phyloP scores from a whole-genome alignment of 2,329 filamentous ascomycete genomes.

The Paracoccidioides brasiliensis region DNA sequence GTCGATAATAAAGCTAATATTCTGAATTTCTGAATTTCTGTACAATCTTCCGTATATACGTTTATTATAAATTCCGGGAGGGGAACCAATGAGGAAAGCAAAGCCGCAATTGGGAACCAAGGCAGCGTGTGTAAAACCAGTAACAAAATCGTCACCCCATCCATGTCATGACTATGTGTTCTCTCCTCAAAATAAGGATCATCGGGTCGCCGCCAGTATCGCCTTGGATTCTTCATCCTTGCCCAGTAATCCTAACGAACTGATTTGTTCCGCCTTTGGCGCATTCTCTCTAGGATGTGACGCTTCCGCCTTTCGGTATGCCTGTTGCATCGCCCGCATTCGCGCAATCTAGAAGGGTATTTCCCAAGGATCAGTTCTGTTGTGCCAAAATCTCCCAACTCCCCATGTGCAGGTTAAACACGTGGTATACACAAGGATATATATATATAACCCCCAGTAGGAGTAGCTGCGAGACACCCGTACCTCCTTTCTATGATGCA shows the following conservation, averaged over 20 bases:
- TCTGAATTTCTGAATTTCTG: no score
- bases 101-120: no score
- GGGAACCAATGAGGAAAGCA: no score
- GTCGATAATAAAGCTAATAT: no score
- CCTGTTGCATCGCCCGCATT: conserved; percentile 64
- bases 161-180: neutral
- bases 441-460: neutral
- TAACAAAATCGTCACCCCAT: neutral
- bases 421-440: neutral
- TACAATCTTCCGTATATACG: no score
- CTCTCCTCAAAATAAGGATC: conserved; percentile 7
- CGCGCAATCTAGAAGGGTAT: conserved; percentile 52
- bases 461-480: conserved; percentile 17
- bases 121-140: neutral
- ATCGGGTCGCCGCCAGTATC: conserved; percentile 25
- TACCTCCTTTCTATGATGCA: conserved; percentile 99
- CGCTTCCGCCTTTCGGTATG: conserved; percentile 68
- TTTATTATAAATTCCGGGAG: no score
- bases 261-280: conserved; percentile 73
- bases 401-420: neutral
- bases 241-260: conserved; percentile 69
- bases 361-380: neutral
- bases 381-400: neutral
- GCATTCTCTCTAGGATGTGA: conserved; percentile 65
- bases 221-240: conserved; percentile 69